Evolutionary conservation across 345 rosid genomes (phyloP), one percentile per base, ranked within the genome.

Genomic region (Gossypium longicalyx): DNA sequence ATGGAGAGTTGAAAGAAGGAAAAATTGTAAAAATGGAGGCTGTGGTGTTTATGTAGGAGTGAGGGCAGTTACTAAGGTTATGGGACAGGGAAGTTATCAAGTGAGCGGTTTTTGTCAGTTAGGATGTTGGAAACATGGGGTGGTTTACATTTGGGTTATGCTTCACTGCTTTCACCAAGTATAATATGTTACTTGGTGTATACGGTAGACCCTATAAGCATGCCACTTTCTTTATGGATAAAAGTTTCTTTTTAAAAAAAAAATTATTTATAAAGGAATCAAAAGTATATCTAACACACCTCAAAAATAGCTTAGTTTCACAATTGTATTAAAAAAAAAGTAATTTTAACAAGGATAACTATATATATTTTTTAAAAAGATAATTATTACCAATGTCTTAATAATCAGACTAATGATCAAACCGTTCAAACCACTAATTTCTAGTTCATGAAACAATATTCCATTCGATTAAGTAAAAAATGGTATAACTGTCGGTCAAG

Each of bases 1-100:
- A 56, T 3, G 63, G 51, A 48, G 67, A 44, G 1, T 1, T 57
- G 43, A 66, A 81, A 64, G 63, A 62, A 27, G 59, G 23, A 23
- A 57, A 76, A 74, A 77, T 3, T 73, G 59, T 20, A 52, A 60
- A 23, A 58, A 73, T 67, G 81, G 80, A 47, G 79, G 66, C 27
- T 66, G 63, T 12, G 60, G 27, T 78, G 85, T 41, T 80, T 86
- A 73, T 81, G 84, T 80, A 86, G 85, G 73, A 58, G 82, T n/a
- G 54, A 45, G 34, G 79, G 73, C 81, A 67, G 82, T 80, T 84
- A 77, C 78, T 23, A 51, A 38, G 16, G 34, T 63, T 17, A 58
- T 51, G 63, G 57, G 54, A 71, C 64, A 78, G 67, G 25, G 44
- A 58, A 73, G 62, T 71, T 56, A 66, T 45, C 63, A 74, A 74